phyloP scores from a whole-genome alignment of 2,329 filamentous ascomycete genomes.

The Xylaria hypoxylon region DNA sequence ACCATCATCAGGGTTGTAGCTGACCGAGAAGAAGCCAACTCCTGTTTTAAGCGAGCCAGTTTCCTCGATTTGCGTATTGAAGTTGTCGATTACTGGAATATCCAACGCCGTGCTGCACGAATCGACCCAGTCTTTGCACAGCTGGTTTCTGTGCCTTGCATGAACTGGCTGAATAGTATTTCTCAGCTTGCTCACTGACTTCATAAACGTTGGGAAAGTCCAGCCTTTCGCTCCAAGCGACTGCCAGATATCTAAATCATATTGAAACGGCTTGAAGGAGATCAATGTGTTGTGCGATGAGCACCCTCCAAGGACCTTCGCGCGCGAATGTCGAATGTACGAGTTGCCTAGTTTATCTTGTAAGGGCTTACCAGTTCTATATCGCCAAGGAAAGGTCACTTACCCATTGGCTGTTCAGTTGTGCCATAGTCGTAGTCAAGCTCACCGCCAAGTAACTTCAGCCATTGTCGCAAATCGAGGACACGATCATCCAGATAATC shows the following conservation, averaged over 20 bases:
- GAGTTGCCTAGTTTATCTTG: constrained; percentile 75
- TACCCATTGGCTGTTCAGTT: constrained; percentile 85
- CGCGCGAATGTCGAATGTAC: constrained; percentile 89
- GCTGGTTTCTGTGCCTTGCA: constrained; percentile 85
- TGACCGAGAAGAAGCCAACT: constrained; percentile 90
- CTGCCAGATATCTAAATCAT: constrained; percentile 88
- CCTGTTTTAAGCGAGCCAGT: constrained; percentile 79
- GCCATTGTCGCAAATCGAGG: constrained; percentile 87
- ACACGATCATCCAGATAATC: constrained; percentile 91
- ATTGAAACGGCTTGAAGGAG: constrained; percentile 90
- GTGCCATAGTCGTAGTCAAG: constrained; percentile 93
- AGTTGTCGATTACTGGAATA: constrained; percentile 85
- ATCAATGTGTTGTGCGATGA: constrained; percentile 95
- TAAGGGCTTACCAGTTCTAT: constrained; percentile 34
- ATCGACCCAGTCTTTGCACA: constrained; percentile 90
- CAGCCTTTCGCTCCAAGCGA: constrained; percentile 84
- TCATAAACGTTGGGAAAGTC: constrained; percentile 86
- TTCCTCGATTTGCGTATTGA: constrained; percentile 84
- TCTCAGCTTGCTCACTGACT: constrained; percentile 83
- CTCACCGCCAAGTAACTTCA: constrained; percentile 84
- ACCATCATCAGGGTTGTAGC: constrained; percentile 91
- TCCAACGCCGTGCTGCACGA: constrained; percentile 82
- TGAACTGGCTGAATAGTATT: constrained; percentile 94
- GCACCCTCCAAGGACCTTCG: constrained; percentile 92
- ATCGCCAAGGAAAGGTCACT: constrained; percentile 40